Evolutionary conservation across 345 rosid species (phyloP).

Genomic region (Melaleuca alternifolia): DNA sequence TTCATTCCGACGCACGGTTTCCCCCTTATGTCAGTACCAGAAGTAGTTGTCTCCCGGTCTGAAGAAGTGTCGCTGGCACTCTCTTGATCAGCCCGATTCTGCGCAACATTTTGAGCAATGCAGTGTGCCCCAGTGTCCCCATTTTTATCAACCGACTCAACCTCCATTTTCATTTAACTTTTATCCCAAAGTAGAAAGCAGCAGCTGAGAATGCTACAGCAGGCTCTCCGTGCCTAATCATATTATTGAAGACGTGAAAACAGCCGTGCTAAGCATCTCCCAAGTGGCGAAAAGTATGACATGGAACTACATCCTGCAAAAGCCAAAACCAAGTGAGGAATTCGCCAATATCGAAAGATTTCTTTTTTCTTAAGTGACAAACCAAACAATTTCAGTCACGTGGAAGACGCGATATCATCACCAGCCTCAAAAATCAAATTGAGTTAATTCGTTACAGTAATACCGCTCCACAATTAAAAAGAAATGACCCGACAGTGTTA

Average conservation of each 20-base stretch:
- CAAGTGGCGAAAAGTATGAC: neutral
- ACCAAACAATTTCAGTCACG: neutral
- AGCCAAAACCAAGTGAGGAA: neutral
- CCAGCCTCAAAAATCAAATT: neutral
- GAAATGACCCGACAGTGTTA: neutral
- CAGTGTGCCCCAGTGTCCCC: conserved; percentile 7
- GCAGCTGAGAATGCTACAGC: neutral
- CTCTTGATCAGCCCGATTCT: conserved; percentile 3
- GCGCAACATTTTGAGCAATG: neutral
- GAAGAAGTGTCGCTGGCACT: conserved; percentile 9
- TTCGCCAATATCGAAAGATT: neutral
- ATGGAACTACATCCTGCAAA: neutral
- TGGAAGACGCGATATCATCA: neutral
- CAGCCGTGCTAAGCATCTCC: neutral
- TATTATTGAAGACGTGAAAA: neutral
- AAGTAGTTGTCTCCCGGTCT: conserved; percentile 6
- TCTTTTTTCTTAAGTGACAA: neutral
- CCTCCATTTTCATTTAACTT: conserved; percentile 15
- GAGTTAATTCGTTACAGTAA: neutral
- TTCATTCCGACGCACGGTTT: conserved; percentile 44
- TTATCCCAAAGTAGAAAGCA: neutral
- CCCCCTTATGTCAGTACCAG: conserved; percentile 12
- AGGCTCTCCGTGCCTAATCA: neutral
- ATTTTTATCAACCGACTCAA: conserved; percentile 16
- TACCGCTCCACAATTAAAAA: neutral